Base-by-base conservation (phyloP, 441 rosid genomes). In the Lagerstroemia fauriei region DNA sequence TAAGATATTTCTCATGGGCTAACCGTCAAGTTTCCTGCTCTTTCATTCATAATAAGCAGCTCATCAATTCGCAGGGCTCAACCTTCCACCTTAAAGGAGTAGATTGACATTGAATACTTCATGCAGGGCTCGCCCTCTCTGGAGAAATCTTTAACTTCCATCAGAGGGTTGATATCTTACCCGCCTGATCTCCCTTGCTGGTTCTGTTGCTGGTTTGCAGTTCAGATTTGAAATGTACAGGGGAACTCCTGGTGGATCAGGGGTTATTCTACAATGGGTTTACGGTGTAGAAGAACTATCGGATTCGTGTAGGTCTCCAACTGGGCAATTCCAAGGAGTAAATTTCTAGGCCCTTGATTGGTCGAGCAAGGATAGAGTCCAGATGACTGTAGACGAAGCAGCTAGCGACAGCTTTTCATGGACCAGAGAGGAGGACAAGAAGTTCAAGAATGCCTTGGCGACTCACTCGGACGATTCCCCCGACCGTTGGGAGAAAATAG, bases 401-500 rank as follows among this genome's bases (percentile, higher is more conserved):
- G 77, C 27, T 2, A 7, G 56, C 56, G 47, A 57, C 31, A 73
- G 77, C 77, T 73, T 57, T 34, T 44, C 77, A 10, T 81, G 84
- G 84, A 81, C 79, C 41, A 76, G 79, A 77, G 84, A 81, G 32
- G 80, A 81, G 72, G 80, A 81, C 53, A 76, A 81, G 84, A 78
- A 78, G 32, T 81, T 81, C 29, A 80, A 81, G 84, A 51, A 81
- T 81, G 84, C 84, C 53, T 34, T 81, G 50, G 84, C 72, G 1
- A 75, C 80, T 18, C 65, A 81, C 77, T n/a, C 73, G 25, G 84
- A 81, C 31, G 84, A 50, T 31, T 75, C 80, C 16, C 32, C 65
- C 18, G 84, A 81, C 27, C 76, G 74, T 38, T 81, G 84, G 84
- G 84, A 81, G n/a, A 81, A 76, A 73, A 77, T 81, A 17, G 80